A percentile compares a stretch with the other conserved stretches of the same genome.
Evolutionary conservation across 2,329 filamentous ascomycete species (phyloP).

Genomic region (Sporothrix pseudoabietina): DNA sequence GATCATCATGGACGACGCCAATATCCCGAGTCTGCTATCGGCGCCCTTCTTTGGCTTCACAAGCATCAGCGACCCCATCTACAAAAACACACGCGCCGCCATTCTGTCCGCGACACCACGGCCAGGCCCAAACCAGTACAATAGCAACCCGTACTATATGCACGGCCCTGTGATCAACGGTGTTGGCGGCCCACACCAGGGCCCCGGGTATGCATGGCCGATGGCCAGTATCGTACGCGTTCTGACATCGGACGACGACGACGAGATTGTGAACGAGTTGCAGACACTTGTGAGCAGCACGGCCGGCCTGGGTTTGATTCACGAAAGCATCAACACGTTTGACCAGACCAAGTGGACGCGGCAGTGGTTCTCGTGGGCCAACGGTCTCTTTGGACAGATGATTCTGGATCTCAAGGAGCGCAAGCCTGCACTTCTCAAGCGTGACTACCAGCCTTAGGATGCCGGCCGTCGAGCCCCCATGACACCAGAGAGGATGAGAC

Average conservation of each 20-base stretch:
- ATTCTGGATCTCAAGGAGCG: conserved; percentile 72
- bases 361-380: conserved; percentile 81
- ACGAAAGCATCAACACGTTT: conserved; percentile 76
- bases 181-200: conserved; percentile 56
- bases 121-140: conserved; percentile 38
- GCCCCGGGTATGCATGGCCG: conserved; percentile 77
- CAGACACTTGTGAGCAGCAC: conserved; percentile 67
- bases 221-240: conserved; percentile 82
- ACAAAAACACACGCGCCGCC: conserved; percentile 74
- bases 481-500: neutral
- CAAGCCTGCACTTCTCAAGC: conserved; percentile 58
- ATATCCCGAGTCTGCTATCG: conserved; percentile 64
- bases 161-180: conserved; percentile 55
- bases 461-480: neutral
- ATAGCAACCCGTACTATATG: conserved; percentile 72
- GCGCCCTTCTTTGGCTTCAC: conserved; percentile 65
- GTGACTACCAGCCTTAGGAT: conserved; percentile 43
- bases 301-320: conserved; percentile 72
- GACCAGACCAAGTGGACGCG: conserved; percentile 50
- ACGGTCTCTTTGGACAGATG: conserved; percentile 82
- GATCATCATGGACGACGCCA: conserved; percentile 68
- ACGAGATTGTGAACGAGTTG: conserved; percentile 71
- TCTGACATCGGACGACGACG: conserved; percentile 74
- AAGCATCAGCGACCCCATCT: conserved; percentile 60
- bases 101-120: conserved; percentile 51